phyloP scores from a whole-genome alignment of 2,329 filamentous ascomycete genomes.

The Chrysoporthe austroafricana region DNA sequence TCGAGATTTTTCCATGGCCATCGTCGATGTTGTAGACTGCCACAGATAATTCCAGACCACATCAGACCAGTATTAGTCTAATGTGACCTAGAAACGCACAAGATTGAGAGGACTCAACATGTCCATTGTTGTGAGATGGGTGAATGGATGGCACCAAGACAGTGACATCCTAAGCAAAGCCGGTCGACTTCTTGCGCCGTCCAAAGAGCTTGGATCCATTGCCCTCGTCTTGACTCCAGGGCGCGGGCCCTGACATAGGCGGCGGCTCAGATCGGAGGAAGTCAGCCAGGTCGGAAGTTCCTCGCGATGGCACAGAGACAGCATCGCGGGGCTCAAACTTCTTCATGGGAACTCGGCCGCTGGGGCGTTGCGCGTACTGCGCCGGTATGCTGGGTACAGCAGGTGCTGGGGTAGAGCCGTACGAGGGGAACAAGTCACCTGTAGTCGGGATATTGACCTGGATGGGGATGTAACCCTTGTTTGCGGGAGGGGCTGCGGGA shows the following conservation, averaged over 20 bases:
- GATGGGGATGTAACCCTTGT: slow-evolving; percentile 55
- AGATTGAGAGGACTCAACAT: not conserved
- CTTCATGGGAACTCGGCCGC: slow-evolving; percentile 56
- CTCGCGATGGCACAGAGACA: slow-evolving; percentile 42
- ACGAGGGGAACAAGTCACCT: slow-evolving; percentile 46
- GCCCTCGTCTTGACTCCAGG: slow-evolving; percentile 18
- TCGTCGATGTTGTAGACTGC: not conserved
- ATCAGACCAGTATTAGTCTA: not conserved
- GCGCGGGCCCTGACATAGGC: slow-evolving; percentile 33
- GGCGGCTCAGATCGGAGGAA: slow-evolving; percentile 75
- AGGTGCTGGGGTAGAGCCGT: slow-evolving; percentile 35
- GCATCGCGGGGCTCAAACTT: slow-evolving; percentile 62
- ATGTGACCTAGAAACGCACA: not conserved
- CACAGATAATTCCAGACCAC: too few relatives aligned
- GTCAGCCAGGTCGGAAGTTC: slow-evolving; percentile 70
- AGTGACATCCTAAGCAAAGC: slow-evolving; percentile 13
- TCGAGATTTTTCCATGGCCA: not conserved
- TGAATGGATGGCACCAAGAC: not conserved
- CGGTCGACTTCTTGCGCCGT: slow-evolving; percentile 26
- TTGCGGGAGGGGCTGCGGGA: slow-evolving; percentile 16
- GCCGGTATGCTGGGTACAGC: slow-evolving; percentile 28
- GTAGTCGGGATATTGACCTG: slow-evolving; percentile 53
- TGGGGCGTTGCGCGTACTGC: slow-evolving; percentile 21
- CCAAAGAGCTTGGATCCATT: slow-evolving; percentile 24
- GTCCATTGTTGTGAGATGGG: not conserved